Base-by-base conservation (phyloP, 176 grass and related monocot genomes). In the Alloteropsis semialata region DNA sequence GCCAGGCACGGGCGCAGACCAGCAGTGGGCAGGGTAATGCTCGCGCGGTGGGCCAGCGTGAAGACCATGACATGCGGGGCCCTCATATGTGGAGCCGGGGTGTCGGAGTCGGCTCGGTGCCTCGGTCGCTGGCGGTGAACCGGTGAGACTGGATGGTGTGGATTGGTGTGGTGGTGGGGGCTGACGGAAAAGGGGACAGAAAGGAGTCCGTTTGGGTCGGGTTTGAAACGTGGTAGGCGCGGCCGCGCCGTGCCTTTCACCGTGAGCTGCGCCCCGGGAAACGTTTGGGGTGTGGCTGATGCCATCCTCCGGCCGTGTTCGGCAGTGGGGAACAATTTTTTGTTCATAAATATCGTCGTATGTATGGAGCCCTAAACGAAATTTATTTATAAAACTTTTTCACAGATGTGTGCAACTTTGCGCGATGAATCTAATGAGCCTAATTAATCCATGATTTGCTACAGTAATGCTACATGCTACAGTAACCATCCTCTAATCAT, bases 151-250 rank as follows among this genome's bases (percentile, higher is more conserved):
- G 60, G 38, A 53, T 36, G 67, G 43, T 72, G 43, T 25, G 42
- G 41, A 8, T 18, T 43, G 42, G n/a, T 5, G 42, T 22, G 7
- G 54, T 6, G 22, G 53, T 25, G 50, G 32, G 39, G 42, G 15
- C 69, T 16, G 25, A 39, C 18, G 19, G 17, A 15, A 45, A 62
- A 29, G 8, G 22, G 54, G 2, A 4, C 9, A 19, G 32, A 63
- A 49, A 21, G 60, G 43, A 11, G 59, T n/a, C 71, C 71, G 46
- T 51, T 72, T n/a, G 34, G 56, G 17, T 42, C 21, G 10, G 33
- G 14, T 77, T 77, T 80, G 78, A 68, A 68, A 80, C 33, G 33
- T 28, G 78, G 63, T 38, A 54, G 62, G 78, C 77, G 77, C 77
- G 62, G 46, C 14, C 37, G n/a, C 15, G 75, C 10, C 18, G 41